Evolutionary conservation across 805 yeast species (phyloP).

Genomic region (Candida ortonii): DNA sequence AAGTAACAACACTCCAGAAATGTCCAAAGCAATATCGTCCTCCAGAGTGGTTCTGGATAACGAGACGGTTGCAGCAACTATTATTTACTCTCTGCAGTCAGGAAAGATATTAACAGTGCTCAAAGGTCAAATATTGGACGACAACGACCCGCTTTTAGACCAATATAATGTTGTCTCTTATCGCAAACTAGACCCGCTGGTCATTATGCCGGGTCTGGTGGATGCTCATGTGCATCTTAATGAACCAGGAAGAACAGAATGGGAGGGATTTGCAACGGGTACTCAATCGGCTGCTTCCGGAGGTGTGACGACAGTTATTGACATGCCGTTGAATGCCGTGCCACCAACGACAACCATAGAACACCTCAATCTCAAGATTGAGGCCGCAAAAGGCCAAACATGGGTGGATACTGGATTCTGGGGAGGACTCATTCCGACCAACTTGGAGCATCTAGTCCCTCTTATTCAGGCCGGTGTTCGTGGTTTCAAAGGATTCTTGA

Average conservation of each 20-base stretch:
- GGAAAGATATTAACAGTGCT: conserved; percentile 61
- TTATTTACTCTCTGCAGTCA: conserved; percentile 53
- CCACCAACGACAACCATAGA: conserved; percentile 90
- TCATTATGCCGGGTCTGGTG: conserved; percentile 84
- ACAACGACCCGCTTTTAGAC: conserved; percentile 39
- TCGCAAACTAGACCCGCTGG: conserved; percentile 58
- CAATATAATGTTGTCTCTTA: conserved; percentile 42
- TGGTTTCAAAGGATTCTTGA: conserved; percentile 90
- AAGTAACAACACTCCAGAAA: conserved; percentile 25
- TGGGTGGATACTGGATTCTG: conserved; percentile 96
- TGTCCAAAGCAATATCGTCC: conserved; percentile 66
- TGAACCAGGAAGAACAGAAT: conserved; percentile 97
- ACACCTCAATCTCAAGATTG: conserved; percentile 69
- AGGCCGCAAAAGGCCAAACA: conserved; percentile 75
- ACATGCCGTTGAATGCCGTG: conserved; percentile 93
- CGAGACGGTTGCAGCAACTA: conserved; percentile 54
- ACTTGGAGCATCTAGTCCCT: conserved; percentile 66
- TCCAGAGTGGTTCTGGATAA: conserved; percentile 51
- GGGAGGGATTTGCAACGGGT: conserved; percentile 98
- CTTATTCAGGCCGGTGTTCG: conserved; percentile 83
- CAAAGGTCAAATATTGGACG: conserved; percentile 33
- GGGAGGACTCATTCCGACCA: conserved; percentile 91
- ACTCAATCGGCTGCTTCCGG: conserved; percentile 94
- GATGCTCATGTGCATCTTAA: conserved; percentile 93
- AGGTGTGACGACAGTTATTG: conserved; percentile 93